A percentile compares a stretch with the other conserved stretches of the same genome.
These are phyloP conservation scores for Aspergillus haitiensis DNA, from an alignment of 495 filamentous ascomycete genomes.

Conservation along the genomic window DNA sequence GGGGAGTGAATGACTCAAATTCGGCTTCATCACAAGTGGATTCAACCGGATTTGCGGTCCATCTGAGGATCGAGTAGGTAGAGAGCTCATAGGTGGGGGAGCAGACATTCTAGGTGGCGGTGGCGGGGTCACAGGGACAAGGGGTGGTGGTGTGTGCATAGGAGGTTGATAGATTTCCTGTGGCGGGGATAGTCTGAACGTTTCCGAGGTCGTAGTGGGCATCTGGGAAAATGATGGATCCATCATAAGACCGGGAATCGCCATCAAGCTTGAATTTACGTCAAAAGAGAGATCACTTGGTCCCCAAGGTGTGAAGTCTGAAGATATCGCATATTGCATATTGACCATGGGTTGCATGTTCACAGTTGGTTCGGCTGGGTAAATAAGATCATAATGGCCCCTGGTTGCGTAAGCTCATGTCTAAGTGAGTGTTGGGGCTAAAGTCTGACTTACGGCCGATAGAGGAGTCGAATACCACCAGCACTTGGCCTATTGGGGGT, in stretches of 20 bases:
- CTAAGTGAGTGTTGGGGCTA: not conserved
- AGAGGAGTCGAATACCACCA: conserved; percentile 65
- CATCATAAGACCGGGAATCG: conserved; percentile 47
- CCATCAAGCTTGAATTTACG: conserved; percentile 54
- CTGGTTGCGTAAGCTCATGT: conserved; percentile 34
- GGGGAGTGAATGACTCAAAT: conserved; percentile 45
- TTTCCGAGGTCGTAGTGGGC: conserved; percentile 47
- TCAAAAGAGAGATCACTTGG: conserved; percentile 50
- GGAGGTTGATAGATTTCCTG: conserved; percentile 44
- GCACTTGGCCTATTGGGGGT: conserved; percentile 51
- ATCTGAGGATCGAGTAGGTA: conserved; percentile 41
- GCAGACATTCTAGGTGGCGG: conserved; percentile 33
- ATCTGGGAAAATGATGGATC: conserved; percentile 48
- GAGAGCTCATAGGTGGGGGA: conserved; percentile 39
- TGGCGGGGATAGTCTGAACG: conserved; percentile 45
- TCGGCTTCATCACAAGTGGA: conserved; percentile 50
- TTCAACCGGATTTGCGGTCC: conserved; percentile 50
- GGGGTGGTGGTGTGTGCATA: conserved; percentile 37
- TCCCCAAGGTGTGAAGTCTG: conserved; percentile 44
- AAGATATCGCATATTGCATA: conserved; percentile 46
- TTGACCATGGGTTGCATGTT: conserved; percentile 51
- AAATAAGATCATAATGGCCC: conserved; percentile 94
- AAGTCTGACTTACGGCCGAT: conserved; percentile 61
- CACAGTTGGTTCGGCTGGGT: conserved; percentile 60
- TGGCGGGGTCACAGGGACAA: conserved; percentile 38